A percentile compares a stretch with the other conserved stretches of the same genome.
These are phyloP conservation scores for Spatholobus suberectus DNA, from an alignment of 306 rosid species.

Conservation along the genomic window DNA sequence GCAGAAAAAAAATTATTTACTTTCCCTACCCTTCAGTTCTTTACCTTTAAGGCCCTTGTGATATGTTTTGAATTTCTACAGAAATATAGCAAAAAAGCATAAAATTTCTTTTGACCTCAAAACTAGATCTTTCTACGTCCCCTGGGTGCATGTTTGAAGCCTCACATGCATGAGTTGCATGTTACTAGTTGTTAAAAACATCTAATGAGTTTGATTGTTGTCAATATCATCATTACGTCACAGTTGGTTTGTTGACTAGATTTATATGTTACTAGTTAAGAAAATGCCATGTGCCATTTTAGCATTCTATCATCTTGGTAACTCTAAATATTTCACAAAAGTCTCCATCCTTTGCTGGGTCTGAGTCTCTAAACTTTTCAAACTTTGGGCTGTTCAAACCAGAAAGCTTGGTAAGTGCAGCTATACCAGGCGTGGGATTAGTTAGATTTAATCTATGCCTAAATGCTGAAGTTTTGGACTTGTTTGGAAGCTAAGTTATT, in stretches of 20 bases:
- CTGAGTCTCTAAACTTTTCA: background rate
- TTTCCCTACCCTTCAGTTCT: background rate
- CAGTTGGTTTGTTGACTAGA: background rate
- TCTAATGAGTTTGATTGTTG: background rate
- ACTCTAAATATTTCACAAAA: background rate
- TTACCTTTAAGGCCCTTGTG: background rate
- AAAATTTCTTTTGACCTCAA: background rate
- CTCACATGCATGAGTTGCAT: conserved; percentile 6
- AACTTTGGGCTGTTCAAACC: background rate
- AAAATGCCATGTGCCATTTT: background rate
- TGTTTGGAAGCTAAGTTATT: background rate
- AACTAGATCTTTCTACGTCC: background rate
- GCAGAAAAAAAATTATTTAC: background rate
- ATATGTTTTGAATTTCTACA: background rate
- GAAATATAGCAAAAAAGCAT: background rate
- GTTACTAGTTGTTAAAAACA: background rate
- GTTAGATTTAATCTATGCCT: background rate
- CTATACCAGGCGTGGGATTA: background rate
- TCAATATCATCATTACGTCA: background rate
- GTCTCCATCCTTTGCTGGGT: background rate
- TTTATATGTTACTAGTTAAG: background rate
- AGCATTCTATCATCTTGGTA: conserved; percentile 7
- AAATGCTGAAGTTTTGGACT: conserved; percentile 26
- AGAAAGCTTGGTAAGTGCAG: background rate
- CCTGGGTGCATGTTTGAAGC: conserved; percentile 4